Conservation (phyloP, 2,329 filamentous ascomycete species). For the Penicillium janthinellum region DNA sequence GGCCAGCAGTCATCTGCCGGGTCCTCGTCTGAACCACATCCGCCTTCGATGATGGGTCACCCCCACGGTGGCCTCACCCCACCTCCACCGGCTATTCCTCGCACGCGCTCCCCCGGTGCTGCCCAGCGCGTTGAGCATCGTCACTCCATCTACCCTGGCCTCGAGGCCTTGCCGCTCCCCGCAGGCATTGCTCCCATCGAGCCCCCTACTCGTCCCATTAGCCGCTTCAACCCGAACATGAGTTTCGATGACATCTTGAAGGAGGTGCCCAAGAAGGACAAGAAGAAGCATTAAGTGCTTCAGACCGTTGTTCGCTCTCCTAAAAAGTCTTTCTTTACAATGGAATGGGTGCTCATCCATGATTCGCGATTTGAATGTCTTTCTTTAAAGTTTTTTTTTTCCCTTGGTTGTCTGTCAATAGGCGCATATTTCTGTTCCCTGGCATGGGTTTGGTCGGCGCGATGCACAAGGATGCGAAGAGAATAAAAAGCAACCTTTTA, state of each 20-base stretch:
- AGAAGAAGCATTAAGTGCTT: constrained; percentile 35
- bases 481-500: constrained; percentile 21
- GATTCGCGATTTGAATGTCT: constrained; percentile 5
- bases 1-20: constrained; percentile 41
- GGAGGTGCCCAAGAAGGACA: constrained; percentile 41
- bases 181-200: constrained; percentile 46
- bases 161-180: constrained; percentile 49
- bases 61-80: constrained; percentile 35
- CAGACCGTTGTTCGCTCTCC: constrained; percentile 9
- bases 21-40: constrained; percentile 39
- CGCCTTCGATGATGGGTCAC: constrained; percentile 36
- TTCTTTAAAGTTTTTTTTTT: constrained; percentile 2
- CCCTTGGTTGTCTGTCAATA: constrained; percentile 24
- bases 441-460: constrained; percentile 20
- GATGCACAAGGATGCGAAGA: constrained; percentile 25
- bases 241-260: constrained; percentile 53
- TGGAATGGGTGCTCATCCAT: not conserved
- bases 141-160: constrained; percentile 46
- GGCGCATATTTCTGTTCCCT: constrained; percentile 21
- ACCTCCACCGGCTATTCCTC: constrained; percentile 39
- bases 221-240: constrained; percentile 50
- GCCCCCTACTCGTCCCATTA: constrained; percentile 42
- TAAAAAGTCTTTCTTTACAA: constrained; percentile 2
- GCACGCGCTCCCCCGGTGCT: constrained; percentile 36
- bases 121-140: constrained; percentile 41